These are phyloP conservation scores for Stachybotrys chartarum DNA, from an alignment of 2,329 filamentous ascomycete genomes.

Conservation along the genomic window DNA sequence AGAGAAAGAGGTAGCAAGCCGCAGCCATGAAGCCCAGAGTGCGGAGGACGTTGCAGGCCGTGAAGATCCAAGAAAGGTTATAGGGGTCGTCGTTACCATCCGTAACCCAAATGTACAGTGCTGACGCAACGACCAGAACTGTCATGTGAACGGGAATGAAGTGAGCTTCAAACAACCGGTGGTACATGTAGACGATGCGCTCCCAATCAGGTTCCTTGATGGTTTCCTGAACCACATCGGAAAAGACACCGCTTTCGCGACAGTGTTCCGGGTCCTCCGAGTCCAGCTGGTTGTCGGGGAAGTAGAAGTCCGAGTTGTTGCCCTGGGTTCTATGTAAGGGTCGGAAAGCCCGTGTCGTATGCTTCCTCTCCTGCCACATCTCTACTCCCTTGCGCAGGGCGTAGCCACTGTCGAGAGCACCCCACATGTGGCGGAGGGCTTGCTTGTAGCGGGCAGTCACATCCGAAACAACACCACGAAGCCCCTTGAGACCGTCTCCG, in stretches of 20 bases:
- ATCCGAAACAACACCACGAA: conserved; percentile 48
- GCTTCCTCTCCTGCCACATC: conserved; percentile 51
- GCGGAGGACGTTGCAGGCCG: conserved; percentile 51
- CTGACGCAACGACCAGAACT: conserved; percentile 55
- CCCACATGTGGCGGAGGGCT: conserved; percentile 71
- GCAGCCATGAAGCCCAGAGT: conserved; percentile 56
- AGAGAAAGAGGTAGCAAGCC: conserved; percentile 56
- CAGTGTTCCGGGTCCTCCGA: conserved; percentile 30
- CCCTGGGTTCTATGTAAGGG: conserved; percentile 45
- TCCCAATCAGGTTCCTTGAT: conserved; percentile 46
- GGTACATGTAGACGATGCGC: conserved; percentile 51
- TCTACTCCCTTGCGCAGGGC: conserved; percentile 51
- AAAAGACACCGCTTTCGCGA: conserved; percentile 45
- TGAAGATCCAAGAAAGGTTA: conserved; percentile 51
- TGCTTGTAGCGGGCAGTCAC: conserved; percentile 63
- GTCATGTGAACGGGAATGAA: conserved; percentile 64
- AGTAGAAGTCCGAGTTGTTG: conserved; percentile 37
- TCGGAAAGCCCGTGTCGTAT: conserved; percentile 46
- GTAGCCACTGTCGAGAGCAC: conserved; percentile 61
- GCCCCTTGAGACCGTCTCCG: conserved; percentile 46
- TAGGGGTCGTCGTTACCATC: conserved; percentile 43
- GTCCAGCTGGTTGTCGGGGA: conserved; percentile 36
- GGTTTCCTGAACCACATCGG: conserved; percentile 44
- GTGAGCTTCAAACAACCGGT: conserved; percentile 67
- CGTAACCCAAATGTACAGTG: conserved; percentile 50